Conservation (phyloP, 2,329 filamentous ascomycete species). For the Aspergillus ustus region DNA sequence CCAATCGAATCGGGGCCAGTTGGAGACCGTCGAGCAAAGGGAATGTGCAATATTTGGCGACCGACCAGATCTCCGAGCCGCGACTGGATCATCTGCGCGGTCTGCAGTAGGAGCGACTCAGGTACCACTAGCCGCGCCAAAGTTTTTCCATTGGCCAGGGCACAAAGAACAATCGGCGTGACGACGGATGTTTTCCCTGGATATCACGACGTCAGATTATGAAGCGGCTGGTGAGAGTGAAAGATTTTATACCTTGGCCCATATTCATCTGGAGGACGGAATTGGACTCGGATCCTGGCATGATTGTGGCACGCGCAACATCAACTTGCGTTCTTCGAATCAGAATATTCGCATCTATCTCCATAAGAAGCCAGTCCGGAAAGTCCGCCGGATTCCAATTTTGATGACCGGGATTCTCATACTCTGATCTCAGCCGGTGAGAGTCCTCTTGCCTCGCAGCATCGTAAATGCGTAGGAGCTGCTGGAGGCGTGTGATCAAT, state of each 20-base stretch:
- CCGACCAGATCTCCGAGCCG: slow-evolving; percentile 4
- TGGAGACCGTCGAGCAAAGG: slow-evolving; percentile 5
- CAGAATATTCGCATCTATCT: slow-evolving; percentile 10
- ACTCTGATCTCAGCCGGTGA: too few species aligned
- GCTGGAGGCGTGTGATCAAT: too few species aligned
- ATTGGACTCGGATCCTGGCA: background rate
- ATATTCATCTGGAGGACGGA: slow-evolving; percentile 15
- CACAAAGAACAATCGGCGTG: background rate
- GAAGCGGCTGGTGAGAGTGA: too few species aligned
- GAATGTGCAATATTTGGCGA: slow-evolving; percentile 6
- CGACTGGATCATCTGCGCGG: background rate
- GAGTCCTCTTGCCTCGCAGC: too few species aligned
- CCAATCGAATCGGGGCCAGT: background rate
- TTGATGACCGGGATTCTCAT: too few species aligned
- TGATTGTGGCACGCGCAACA: background rate
- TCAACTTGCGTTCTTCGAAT: slow-evolving; percentile 7
- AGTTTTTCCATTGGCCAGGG: background rate
- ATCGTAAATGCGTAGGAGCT: too few species aligned
- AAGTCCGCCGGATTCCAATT: background rate
- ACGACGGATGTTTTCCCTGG: slow-evolving; percentile 11
- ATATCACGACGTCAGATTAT: too few species aligned
- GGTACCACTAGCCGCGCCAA: slow-evolving; percentile 2
- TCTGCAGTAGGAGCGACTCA: slow-evolving; percentile 12
- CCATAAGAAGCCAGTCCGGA: slow-evolving; percentile 15
- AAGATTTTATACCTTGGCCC: background rate